Percentiles rank a stretch among this genome's conserved stretches.
These are phyloP conservation scores for Phytophthora europaea DNA, from an alignment of 352 stramenopile genomes.

Conservation along the genomic window DNA sequence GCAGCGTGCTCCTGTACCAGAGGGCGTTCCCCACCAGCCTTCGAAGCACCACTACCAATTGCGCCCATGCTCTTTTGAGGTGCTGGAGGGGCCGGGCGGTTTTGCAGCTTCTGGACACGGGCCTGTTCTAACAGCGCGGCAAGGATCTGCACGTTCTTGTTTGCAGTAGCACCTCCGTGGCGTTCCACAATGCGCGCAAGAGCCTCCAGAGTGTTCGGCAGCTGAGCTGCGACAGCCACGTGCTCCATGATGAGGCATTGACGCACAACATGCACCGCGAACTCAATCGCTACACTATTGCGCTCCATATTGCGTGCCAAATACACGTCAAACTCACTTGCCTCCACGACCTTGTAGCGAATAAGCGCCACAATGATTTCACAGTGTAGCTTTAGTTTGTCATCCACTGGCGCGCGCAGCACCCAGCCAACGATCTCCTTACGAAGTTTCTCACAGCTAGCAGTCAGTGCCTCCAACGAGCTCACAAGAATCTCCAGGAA, in stretches of 20 bases:
- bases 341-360: conserved; percentile 94
- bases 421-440: conserved; percentile 96
- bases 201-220: conserved; percentile 95
- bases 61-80: conserved; percentile 62
- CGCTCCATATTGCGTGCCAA: conserved; percentile 96
- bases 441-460: conserved; percentile 93
- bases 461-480: conserved; percentile 94
- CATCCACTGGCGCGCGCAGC: conserved; percentile 94
- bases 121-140: conserved; percentile 84
- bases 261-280: conserved; percentile 96
- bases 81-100: conserved; percentile 25
- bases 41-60: conserved; percentile 61
- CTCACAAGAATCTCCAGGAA: conserved; percentile 96
- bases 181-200: conserved; percentile 89
- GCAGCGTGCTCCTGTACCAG: conserved; percentile 79
- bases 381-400: conserved; percentile 96
- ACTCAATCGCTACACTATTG: conserved; percentile 96
- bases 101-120: conserved; percentile 63
- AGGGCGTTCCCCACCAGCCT: conserved; percentile 45
- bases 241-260: conserved; percentile 94
- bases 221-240: conserved; percentile 90
- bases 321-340: conserved; percentile 96
- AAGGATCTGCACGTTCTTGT: conserved; percentile 91
- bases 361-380: conserved; percentile 97
- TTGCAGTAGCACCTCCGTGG: conserved; percentile 69